Percentiles rank a stretch among this genome's conserved stretches.
phyloP scores from a whole-genome alignment of 768 basidiomycete species.

The Leucogyrophana mollusca region DNA sequence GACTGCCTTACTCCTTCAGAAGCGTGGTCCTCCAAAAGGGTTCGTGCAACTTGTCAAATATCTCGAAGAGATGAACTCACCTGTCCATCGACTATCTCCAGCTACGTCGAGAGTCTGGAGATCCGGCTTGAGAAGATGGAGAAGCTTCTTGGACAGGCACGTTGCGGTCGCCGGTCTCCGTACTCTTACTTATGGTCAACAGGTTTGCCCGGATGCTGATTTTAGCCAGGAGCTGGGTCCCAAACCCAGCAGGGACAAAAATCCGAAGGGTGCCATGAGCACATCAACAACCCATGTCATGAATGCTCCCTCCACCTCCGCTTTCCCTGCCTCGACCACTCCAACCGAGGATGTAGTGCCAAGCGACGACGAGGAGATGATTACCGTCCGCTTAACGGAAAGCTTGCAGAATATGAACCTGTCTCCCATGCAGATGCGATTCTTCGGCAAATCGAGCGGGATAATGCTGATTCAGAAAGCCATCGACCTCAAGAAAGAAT shows the following conservation, averaged over 20 bases:
- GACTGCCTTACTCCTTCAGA: slow-evolving; percentile 22
- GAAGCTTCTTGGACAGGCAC: slow-evolving; percentile 52
- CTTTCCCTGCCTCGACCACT: background rate
- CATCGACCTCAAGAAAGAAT: slow-evolving; percentile 58
- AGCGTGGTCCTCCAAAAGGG: slow-evolving; percentile 41
- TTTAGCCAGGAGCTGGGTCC: slow-evolving; percentile 58
- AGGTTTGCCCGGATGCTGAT: slow-evolving; percentile 68
- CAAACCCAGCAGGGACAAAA: slow-evolving; percentile 35
- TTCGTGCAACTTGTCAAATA: slow-evolving; percentile 4
- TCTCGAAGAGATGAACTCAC: background rate
- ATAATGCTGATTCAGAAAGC: slow-evolving; percentile 44
- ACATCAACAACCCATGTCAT: slow-evolving; percentile 12
- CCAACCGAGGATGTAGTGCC: slow-evolving; percentile 20
- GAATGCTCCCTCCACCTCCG: slow-evolving; percentile 10
- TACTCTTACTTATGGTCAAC: slow-evolving; percentile 4
- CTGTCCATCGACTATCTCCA: slow-evolving; percentile 16
- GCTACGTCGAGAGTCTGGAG: slow-evolving; percentile 65
- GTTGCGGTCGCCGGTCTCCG: background rate
- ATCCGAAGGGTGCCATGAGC: slow-evolving; percentile 14
- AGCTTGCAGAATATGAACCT: slow-evolving; percentile 20
- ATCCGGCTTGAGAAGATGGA: slow-evolving; percentile 65
- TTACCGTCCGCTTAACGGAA: slow-evolving; percentile 21
- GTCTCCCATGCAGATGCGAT: slow-evolving; percentile 14
- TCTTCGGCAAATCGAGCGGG: slow-evolving; percentile 42
- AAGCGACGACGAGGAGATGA: slow-evolving; percentile 27